These are phyloP conservation scores for Boletus subcaerulescens DNA, from an alignment of 768 basidiomycete genomes.

Conservation along the genomic window DNA sequence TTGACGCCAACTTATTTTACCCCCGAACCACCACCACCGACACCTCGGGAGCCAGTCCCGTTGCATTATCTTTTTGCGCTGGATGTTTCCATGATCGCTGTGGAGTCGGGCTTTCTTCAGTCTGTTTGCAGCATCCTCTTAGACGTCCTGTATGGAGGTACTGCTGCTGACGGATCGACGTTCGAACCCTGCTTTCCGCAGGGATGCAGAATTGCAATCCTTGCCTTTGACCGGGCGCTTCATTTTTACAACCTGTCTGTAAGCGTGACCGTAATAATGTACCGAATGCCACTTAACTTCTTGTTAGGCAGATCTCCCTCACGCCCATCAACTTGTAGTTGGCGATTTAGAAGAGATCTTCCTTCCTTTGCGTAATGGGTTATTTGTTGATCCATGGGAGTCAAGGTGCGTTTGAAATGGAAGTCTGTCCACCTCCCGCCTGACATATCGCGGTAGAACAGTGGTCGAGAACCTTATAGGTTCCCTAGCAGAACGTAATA, in stretches of 20 bases:
- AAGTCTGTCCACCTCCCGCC: neutral
- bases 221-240: slow-evolving; percentile 77
- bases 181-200: slow-evolving; percentile 52
- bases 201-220: slow-evolving; percentile 62
- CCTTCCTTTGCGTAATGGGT: slow-evolving; percentile 64
- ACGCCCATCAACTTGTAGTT: slow-evolving; percentile 72
- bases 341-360: slow-evolving; percentile 93
- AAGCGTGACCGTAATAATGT: slow-evolving; percentile 30
- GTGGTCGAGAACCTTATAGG: slow-evolving; percentile 67
- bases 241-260: slow-evolving; percentile 92
- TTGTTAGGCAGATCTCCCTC: slow-evolving; percentile 41
- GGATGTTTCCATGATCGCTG: slow-evolving; percentile 73
- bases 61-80: slow-evolving; percentile 83
- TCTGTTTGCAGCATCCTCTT: slow-evolving; percentile 63
- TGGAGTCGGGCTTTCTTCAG: slow-evolving; percentile 65
- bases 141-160: slow-evolving; percentile 61
- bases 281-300: slow-evolving; percentile 17
- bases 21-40: slow-evolving; percentile 43
- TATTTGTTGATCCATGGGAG: slow-evolving; percentile 74
- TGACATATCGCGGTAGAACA: slow-evolving; percentile 38
- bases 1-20: slow-evolving; percentile 54
- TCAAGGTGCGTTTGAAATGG: slow-evolving; percentile 52
- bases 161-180: slow-evolving; percentile 38
- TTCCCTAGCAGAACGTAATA: slow-evolving; percentile 60
- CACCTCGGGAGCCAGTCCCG: slow-evolving; percentile 54